Base-by-base conservation (phyloP, 1,284 basidiomycete genomes). In the Xerocomus cyaneibrunnescens region DNA sequence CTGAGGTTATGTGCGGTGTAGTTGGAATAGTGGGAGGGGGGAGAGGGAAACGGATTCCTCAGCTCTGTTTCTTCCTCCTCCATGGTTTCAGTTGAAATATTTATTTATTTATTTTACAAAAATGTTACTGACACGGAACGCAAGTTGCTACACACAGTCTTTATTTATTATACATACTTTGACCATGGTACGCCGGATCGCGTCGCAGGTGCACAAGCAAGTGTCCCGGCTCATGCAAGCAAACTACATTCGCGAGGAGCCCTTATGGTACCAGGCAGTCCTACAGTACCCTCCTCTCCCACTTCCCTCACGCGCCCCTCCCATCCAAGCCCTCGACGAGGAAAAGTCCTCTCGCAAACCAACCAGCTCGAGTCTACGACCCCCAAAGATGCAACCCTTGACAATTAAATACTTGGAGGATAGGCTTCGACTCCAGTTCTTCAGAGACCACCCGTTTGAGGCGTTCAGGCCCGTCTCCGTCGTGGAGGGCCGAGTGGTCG, bases 391-490 rank as follows among this genome's bases (percentile, higher is more conserved):
- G 13, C 74, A 74, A 13, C 84, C 89, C 0, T 62, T 81, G 51
- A 79, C 83, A 10, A 81, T 98, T 53, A 77, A 81, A 44, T 98
- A 96, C 69, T 61, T 89, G 27, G 92, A 95, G 67, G 96, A 99
- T 72, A 78, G 81, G 53, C 76, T 98, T 48, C 84, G 96, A 40
- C 78, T 84, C 49, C 92, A 93, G 69, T 99, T 99, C 79, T 98
- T 95, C 76, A 78, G 80, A 48, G 96, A 99, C 73, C 95, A 98
- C 67, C 94, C 96, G 3, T 98, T 98, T 68, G 95, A 99, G 73
- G 88, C 92, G 1, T 89, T 95, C 69, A 80, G 94, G 36, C 86
- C 93, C 2, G 77, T 80, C 14, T 86, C 81, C 12, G 71, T 99
- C 45, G 83, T 91, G 1, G 96, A 99, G 73, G 76, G 76, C 38